Base-by-base conservation (phyloP, 2,329 filamentous ascomycete species). In the Myriosclerotinia scirpicola region DNA sequence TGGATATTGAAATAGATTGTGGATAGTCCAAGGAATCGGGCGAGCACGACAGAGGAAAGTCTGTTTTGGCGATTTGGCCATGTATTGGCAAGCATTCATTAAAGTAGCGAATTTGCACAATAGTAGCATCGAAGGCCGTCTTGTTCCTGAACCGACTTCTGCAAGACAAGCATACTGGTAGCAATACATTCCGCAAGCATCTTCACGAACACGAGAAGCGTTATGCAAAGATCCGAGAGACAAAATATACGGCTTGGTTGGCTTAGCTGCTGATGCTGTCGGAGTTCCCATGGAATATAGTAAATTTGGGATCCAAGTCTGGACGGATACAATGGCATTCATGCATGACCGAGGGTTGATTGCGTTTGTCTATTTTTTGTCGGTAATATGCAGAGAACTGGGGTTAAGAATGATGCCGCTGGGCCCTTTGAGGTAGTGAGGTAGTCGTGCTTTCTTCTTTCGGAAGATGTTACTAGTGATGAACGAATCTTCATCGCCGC, bases 241-340 rank as follows among this genome's bases (percentile, higher is more conserved):
- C 64, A 76, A 76, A 46, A 66, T 77, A 5, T 76, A 75, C 64
- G 74, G 72, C 0, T 71, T 77, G 1, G 67, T 76, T 20, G 72
- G 75, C 0, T 63, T 77, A 8, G 72, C 75, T 20, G 61, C 60
- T 20, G 73, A 75, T 54, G 67, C 67, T n/a, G 58, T 65, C 1
- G 67, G 67, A 2, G 74, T 75, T 54, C 69, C 72, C 0, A 70
- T 75, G 40, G 73, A 76, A 54, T 74, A 77, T 61, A 34, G 60
- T 6, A 75, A 72, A 63, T 66, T 71, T 7, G 44, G 69, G 2
- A 67, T 71, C 8, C 55, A 74, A n/a, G 69, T 76, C 8, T 77
- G 72, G 73, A 68, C 62, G 2, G 72, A 76, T 55, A 71, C 69
- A 2, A 74, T 76, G 68, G 58, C 68, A 36, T 74, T 71, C 52